A percentile compares a stretch with the other conserved stretches of the same genome.
phyloP scores from a whole-genome alignment of 176 grass and related monocot genomes.

The Aegilops tauschii region DNA sequence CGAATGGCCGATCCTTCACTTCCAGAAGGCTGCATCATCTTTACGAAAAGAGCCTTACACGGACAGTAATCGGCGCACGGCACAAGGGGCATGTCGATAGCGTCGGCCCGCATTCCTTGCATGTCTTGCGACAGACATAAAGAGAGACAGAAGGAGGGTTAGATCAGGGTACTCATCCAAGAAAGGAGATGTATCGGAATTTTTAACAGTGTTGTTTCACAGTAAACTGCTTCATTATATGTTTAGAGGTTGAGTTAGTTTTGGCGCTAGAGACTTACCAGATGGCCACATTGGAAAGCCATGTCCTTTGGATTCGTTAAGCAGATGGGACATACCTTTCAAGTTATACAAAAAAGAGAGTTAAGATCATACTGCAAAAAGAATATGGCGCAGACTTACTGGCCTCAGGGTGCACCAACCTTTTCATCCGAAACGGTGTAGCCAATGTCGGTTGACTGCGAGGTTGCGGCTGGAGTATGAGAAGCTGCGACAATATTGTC shows the following conservation, averaged over 20 bases:
- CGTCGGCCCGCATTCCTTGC: constrained; percentile 78
- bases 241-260: background rate
- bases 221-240: background rate
- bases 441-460: constrained; percentile 27
- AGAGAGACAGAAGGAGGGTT: background rate
- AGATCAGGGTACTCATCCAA: background rate
- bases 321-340: constrained; percentile 89
- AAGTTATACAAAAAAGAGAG: constrained; percentile 9
- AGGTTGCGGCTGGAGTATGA: constrained; percentile 29
- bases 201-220: too few species aligned
- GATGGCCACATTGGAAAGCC: constrained; percentile 92
- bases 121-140: constrained; percentile 49
- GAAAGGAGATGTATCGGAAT: background rate
- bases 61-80: constrained; percentile 57
- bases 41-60: constrained; percentile 67
- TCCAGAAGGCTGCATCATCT: background rate
- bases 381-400: background rate
- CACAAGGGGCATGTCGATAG: constrained; percentile 82
- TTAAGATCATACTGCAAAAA: background rate
- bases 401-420: constrained; percentile 30
- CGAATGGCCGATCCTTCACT: background rate
- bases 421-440: constrained; percentile 48
- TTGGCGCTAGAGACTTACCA: constrained; percentile 46
- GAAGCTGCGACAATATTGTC: constrained; percentile 55
- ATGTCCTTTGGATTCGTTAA: constrained; percentile 95